Conservation (phyloP, 257 asterid genomes). For the Solanum phureja region DNA sequence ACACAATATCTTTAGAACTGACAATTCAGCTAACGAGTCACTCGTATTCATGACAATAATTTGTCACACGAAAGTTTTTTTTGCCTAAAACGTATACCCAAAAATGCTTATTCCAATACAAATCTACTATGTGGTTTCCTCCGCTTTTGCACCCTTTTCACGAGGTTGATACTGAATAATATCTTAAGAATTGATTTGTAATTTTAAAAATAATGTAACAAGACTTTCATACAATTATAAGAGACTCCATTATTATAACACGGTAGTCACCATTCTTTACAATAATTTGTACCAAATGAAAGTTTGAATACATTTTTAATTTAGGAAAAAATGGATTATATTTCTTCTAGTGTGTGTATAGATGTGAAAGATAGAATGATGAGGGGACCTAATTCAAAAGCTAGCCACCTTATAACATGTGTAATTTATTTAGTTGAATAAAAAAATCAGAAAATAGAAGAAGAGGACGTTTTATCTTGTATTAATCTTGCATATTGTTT, state of each 20-base stretch:
- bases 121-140: background rate
- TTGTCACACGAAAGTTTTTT: background rate
- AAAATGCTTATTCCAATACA: background rate
- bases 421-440: background rate
- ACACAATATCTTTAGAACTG: background rate
- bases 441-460: background rate
- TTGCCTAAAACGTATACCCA: background rate
- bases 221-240: background rate
- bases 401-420: background rate
- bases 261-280: background rate
- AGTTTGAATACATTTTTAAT: background rate
- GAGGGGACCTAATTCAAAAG: background rate
- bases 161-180: background rate
- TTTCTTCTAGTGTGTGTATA: background rate
- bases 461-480: background rate
- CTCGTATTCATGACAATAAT: background rate
- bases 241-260: background rate
- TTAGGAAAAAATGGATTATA: background rate
- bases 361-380: background rate
- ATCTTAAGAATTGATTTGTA: background rate
- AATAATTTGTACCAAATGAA: background rate
- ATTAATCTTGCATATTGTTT: background rate
- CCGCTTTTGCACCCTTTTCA: background rate
- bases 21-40: background rate
- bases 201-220: background rate